Base-by-base conservation (phyloP, 257 asterid genomes). In the Salvia splendens region DNA sequence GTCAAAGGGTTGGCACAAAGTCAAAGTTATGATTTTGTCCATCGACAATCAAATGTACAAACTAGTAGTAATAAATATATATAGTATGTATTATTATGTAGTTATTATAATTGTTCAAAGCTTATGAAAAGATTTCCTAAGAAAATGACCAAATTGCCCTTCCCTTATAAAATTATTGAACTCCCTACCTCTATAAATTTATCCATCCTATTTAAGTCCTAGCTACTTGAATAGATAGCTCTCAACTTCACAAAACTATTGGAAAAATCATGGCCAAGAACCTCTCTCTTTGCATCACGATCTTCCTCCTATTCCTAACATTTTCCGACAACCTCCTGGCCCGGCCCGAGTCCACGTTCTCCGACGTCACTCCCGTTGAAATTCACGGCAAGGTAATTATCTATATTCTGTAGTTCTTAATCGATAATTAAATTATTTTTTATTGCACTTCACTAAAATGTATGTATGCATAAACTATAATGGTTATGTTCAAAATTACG, bases 281-380 rank as follows among this genome's bases (percentile, higher is more conserved):
- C 70, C 48, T 48, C 67, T 64, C 75, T 46, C 71, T 83, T 52
- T 77, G 70, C 73, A 73, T 78, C 11, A 16, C 72, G 60, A 40
- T 74, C 59, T 61, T 86, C 73, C 73, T 89, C 72, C 38, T 77
- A 45, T 36, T 79, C 35, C 82, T 85, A 8, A 42, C 76, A 2
- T 9, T 69, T 17, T 65, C 78, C n/a, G 57, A 17, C 0, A 42
- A 58, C 36, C 64, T 64, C 35, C 4, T 65, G 70, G 83, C 87
- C 43, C 79, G 91, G 6, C 80, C 73, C 5, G 52, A 30, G 32
- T 74, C 83, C 1, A 20, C 75, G 2, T 74, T 73, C 33, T 75
- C 52, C 65, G 86, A 73, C 54, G 69, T 72, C 10, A 75, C 88
- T 70, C 90, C 92, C 12, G 65, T 73, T 74, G 84, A 79, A 70